Base-by-base conservation (phyloP, 1,284 basidiomycete genomes). In the Leccinum cinnamomeum region DNA sequence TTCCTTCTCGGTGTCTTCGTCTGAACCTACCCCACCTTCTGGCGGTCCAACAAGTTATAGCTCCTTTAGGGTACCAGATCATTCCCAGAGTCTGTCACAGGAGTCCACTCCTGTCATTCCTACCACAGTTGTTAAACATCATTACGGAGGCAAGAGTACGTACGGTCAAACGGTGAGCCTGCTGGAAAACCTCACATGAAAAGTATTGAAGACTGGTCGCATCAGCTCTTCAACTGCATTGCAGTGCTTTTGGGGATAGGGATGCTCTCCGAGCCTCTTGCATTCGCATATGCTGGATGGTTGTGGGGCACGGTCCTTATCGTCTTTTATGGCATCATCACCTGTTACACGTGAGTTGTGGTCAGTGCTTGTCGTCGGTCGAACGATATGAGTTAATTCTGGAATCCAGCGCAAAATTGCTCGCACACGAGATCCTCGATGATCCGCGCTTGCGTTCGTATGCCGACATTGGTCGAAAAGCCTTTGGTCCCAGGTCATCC, bases 231-330 rank as follows among this genome's bases (percentile, higher is more conserved):
- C 79, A 97, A 97, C 70, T 89, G 91, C 7, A 91, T 90, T 54
- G 94, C 92, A 8, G 91, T 95, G 28, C 79, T 96, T 10, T 81
- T 95, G 7, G 95, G 95, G 5, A 91, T 97, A 65, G 95, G 95
- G 2, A 89, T 97, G 80, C 82, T 97, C 2, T 94, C 92, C 2
- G 90, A 95, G 74, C 93, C 95, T 0, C 81, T 95, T 18, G 94
- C 94, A 0, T 95, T 95, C 72, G 86, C 91, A 2, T 93, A 91
- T 69, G 88, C 93, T 1, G 94, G 94, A 6, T 96, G 94, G 94
- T 80, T 90, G 25, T 81, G 82, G 39, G 94, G 94, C 5, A 89
- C 88, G 0, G 18, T 84, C 37, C 80, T 97, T 46, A 87, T 96
- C 59, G 73, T 93, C 7, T 85, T 85, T 62, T 96, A 94, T 73